Evolutionary conservation across 148 eudicot species (phyloP).

Genomic region (Cornus kousa): DNA sequence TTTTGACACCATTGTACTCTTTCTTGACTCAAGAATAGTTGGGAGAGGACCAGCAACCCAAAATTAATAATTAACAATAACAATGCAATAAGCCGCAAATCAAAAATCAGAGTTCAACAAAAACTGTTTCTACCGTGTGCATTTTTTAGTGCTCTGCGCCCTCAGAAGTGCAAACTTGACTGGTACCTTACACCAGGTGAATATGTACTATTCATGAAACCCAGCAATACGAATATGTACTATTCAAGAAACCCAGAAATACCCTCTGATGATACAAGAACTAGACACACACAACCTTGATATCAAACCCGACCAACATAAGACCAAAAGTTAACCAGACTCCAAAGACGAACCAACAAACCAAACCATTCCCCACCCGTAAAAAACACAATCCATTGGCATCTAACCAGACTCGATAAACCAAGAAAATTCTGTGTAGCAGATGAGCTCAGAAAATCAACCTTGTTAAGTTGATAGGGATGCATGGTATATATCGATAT

Average conservation of each 20-base stretch:
- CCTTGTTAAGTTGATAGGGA: constrained; percentile 11
- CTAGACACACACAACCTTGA: constrained; percentile 8
- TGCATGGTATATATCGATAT: not conserved
- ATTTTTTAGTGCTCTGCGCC: not conserved
- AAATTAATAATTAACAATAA: too few species aligned
- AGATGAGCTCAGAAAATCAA: constrained; percentile 6
- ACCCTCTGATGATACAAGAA: not conserved
- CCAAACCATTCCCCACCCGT: constrained; percentile 22
- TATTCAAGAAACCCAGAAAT: not conserved
- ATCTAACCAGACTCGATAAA: not conserved
- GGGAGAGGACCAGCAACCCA: too few species aligned
- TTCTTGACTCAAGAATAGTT: too few species aligned
- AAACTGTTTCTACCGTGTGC: not conserved
- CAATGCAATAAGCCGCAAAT: not conserved
- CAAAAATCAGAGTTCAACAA: not conserved
- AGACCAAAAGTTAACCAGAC: not conserved
- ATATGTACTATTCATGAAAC: not conserved
- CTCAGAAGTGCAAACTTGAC: not conserved
- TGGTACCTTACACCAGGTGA: not conserved
- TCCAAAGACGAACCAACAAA: constrained; percentile 12
- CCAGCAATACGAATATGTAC: not conserved
- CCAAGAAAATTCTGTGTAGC: not conserved
- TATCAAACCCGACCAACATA: constrained; percentile 7
- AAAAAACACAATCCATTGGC: constrained; percentile 3
- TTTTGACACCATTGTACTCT: too few species aligned